These are phyloP conservation scores for Aspergillus sclerotialis DNA, from an alignment of 2,329 filamentous ascomycete genomes.

Conservation along the genomic window DNA sequence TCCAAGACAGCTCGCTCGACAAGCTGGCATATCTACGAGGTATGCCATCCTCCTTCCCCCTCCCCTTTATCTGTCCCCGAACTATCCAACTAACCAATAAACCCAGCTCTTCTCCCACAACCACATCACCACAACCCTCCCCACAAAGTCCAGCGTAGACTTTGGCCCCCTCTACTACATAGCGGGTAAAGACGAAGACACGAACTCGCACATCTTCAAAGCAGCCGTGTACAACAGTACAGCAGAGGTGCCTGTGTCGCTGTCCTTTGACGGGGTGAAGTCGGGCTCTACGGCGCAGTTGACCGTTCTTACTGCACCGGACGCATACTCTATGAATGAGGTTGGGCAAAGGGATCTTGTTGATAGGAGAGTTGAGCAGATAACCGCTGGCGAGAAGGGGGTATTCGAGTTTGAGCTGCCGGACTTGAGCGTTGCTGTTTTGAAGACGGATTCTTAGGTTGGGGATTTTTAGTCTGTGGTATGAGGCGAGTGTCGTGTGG, in stretches of 20 bases:
- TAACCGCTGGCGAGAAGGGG: conserved; percentile 17
- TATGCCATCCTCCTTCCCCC: conserved; percentile 15
- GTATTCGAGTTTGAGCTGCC: conserved; percentile 21
- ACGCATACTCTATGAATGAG: conserved; percentile 25
- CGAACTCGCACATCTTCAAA: conserved; percentile 37
- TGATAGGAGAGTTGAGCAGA: conserved; percentile 9
- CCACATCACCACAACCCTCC: conserved; percentile 40
- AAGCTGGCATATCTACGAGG: conserved; percentile 21
- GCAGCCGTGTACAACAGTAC: conserved; percentile 45
- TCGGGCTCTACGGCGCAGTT: conserved; percentile 27
- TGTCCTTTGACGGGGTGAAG: conserved; percentile 30
- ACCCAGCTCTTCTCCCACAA: conserved; percentile 38
- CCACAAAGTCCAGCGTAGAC: conserved; percentile 29
- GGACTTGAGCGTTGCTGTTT: conserved; percentile 20
- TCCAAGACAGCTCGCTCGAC: conserved; percentile 22
- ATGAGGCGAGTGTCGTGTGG: too few species aligned
- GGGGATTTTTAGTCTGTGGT: too few species aligned
- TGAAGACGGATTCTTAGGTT: too few species aligned
- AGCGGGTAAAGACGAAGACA: conserved; percentile 34
- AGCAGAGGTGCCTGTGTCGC: conserved; percentile 23
- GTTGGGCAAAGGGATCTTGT: conserved; percentile 17
- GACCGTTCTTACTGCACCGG: conserved; percentile 36
- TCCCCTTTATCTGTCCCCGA: conserved; percentile 15
- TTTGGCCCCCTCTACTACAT: conserved; percentile 42
- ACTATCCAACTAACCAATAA: conserved; percentile 19